A percentile compares a stretch with the other conserved stretches of the same genome.
Evolutionary conservation across 2,329 filamentous ascomycete species (phyloP).

Genomic region (Podosphaera fusca): DNA sequence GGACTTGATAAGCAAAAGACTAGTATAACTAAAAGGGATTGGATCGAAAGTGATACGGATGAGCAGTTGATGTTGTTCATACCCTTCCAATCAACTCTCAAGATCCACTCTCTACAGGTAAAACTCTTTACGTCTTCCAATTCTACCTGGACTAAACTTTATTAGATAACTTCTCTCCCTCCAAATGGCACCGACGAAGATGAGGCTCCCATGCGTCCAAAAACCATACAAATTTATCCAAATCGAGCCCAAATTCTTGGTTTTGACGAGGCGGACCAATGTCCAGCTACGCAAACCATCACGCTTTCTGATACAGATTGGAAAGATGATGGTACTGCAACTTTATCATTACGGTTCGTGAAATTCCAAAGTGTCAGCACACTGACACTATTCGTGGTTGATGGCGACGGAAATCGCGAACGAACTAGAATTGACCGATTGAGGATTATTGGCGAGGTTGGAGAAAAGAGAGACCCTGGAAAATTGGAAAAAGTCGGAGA

Average conservation of each 20-base stretch:
- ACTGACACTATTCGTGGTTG: conserved; percentile 68
- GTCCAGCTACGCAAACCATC: conserved; percentile 56
- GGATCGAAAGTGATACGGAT: conserved; percentile 90
- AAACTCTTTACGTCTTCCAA: conserved; percentile 5
- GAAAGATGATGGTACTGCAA: conserved; percentile 56
- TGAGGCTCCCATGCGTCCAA: conserved; percentile 58
- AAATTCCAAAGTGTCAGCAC: conserved; percentile 92
- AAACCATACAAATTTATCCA: conserved; percentile 62
- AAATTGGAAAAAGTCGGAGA: conserved; percentile 89
- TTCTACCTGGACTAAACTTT: not conserved
- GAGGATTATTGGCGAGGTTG: conserved; percentile 64
- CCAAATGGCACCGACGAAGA: conserved; percentile 38
- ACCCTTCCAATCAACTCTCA: conserved; percentile 69
- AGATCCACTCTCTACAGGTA: conserved; percentile 63
- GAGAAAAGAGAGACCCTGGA: conserved; percentile 79
- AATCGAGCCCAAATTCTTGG: conserved; percentile 80
- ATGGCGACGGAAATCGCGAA: conserved; percentile 64
- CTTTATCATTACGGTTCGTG: conserved; percentile 60
- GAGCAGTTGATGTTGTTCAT: conserved; percentile 88
- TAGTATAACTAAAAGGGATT: conserved; percentile 37
- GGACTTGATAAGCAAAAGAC: conserved; percentile 34
- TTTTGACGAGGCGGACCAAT: conserved; percentile 84
- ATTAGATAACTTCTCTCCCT: conserved; percentile 62
- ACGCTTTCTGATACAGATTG: conserved; percentile 56
- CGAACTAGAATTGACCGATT: conserved; percentile 66